Base-by-base conservation (phyloP, 2,329 filamentous ascomycete genomes). In the Cladosporium austrohemisphaericum region DNA sequence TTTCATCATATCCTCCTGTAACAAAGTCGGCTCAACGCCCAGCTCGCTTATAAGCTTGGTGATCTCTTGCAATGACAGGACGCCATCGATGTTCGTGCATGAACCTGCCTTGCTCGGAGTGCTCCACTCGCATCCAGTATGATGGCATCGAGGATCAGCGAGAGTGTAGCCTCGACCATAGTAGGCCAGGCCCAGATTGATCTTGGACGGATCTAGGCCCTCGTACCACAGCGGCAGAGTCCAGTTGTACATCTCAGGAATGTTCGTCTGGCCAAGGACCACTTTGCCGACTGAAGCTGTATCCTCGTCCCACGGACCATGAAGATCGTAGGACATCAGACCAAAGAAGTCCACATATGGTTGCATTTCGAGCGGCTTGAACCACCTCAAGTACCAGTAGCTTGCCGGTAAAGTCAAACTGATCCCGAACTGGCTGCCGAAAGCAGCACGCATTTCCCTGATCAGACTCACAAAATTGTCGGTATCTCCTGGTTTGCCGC, bases 201-300 rank as follows among this genome's bases (percentile, higher is more conserved):
- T 52, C 48, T 74, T 72, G 0, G 52, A 38, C 0, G 74, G 61
- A 0, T 61, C 54, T 1, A 79, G 58, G 16, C 68, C 57, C n/a
- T 65, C 68, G 5, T 71, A 62, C 72, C 75, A 77, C 4, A 77
- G 58, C 0, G 77, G 67, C 3, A 75, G 65, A 0, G 75, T 46
- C 0, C 65, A 65, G 0, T 52, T n/a, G 3, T 69, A 60, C 9
- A 76, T 76, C 55, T 76, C 72, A 1, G 71, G 73, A 0, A 76
- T 48, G 53, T 76, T 74, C 1, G 74, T 73, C 14, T 45, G 38
- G n/a, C 20, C 9, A 4, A n/a, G 18, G n/a, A 36, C 36, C 9
- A 59, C 60, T 1, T 60, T 32, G 0, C 71, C 72, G 50, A 68
- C 53, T 23, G 20, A 50, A 38, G 50, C 28, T 46, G 53, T 62